Evolutionary conservation across 192 early-diverging fungal species (phyloP), one percentile per base, ranked within the genome.

Genomic region (Pilobolus umbonatus): DNA sequence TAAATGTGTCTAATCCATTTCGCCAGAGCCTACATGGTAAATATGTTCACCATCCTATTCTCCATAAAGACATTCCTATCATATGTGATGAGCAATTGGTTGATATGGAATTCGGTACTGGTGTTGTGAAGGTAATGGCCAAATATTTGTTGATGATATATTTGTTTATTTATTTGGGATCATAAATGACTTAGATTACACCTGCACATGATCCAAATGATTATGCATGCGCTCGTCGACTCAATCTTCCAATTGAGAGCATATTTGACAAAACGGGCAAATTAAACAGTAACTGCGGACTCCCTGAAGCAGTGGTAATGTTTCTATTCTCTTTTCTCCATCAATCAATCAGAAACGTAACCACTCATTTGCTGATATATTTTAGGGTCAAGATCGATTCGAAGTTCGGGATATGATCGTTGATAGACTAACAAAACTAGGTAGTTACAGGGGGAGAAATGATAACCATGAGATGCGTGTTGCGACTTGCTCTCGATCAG

Each of bases 191-290:
- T 57, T 83, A 88, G 82, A 86, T 98, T 45, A 97, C 96, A 2
- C 96, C 96, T 17, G 94, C 93, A 3, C 96, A 98, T 62, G 96
- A 98, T 56, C 85, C 70, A 12, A 90, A 90, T 70, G 96, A 98
- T 73, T 93, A 90, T 64, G 84, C 77, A 1, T 91, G 91, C 62
- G 96, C 90, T 28, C 84, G 87, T 48, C 81, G 93, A 26, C 85
- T 94, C 67, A 76, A 79, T 15, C 69, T 96, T 34, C 85, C 89
- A 12, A 84, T 90, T 43, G 78, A 91, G 47, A 88, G 83, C 62
- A 92, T 98, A 14, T 86, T 98, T 48, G 86, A 86, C 12, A 89
- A 91, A 36, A 81, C 88, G 45, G 96, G 96, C 1, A 79, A 77
- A 21, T 72, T 98, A 29, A 94, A 91, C 61, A 77, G 86, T 28